Conservation (phyloP, 805 yeast genomes). For the Spathaspora gorwiae region DNA sequence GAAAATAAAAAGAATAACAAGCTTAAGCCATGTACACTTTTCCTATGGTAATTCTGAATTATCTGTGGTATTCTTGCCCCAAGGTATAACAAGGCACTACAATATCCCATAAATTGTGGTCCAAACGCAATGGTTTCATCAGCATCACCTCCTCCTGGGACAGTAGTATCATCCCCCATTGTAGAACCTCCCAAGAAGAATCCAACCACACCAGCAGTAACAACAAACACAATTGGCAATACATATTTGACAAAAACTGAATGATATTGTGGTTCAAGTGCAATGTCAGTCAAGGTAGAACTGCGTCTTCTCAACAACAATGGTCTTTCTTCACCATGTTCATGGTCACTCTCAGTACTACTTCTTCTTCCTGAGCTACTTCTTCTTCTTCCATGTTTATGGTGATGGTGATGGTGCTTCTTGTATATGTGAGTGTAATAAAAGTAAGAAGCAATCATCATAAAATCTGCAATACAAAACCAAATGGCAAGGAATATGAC, state of each 20-base stretch:
- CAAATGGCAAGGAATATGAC: slow-evolving; percentile 68
- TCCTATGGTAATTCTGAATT: slow-evolving; percentile 68
- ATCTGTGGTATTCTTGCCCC: slow-evolving; percentile 84
- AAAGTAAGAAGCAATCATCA: slow-evolving; percentile 53
- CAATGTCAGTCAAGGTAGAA: slow-evolving; percentile 48
- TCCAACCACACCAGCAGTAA: slow-evolving; percentile 60
- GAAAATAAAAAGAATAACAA: slow-evolving; percentile 74
- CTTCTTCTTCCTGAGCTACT: background rate
- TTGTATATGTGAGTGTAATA: slow-evolving; percentile 52
- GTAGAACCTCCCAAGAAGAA: slow-evolving; percentile 44
- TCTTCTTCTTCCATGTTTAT: slow-evolving; percentile 7
- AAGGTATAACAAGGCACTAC: slow-evolving; percentile 63
- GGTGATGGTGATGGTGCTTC: slow-evolving; percentile 22
- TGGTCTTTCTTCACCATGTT: slow-evolving; percentile 4
- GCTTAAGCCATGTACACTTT: slow-evolving; percentile 82
- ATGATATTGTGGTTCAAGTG: slow-evolving; percentile 43
- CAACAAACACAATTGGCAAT: slow-evolving; percentile 58
- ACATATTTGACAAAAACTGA: slow-evolving; percentile 47
- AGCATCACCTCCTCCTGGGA: slow-evolving; percentile 10
- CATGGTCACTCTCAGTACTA: background rate
- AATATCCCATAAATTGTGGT: slow-evolving; percentile 67
- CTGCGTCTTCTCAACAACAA: slow-evolving; percentile 40
- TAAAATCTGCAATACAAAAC: slow-evolving; percentile 68
- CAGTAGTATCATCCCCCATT: slow-evolving; percentile 16
- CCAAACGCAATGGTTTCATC: slow-evolving; percentile 38